Evolutionary conservation across 2,329 filamentous ascomycete genomes (phyloP), one percentile per base, ranked within the genome.

Genomic region (Fusarium xylarioides): DNA sequence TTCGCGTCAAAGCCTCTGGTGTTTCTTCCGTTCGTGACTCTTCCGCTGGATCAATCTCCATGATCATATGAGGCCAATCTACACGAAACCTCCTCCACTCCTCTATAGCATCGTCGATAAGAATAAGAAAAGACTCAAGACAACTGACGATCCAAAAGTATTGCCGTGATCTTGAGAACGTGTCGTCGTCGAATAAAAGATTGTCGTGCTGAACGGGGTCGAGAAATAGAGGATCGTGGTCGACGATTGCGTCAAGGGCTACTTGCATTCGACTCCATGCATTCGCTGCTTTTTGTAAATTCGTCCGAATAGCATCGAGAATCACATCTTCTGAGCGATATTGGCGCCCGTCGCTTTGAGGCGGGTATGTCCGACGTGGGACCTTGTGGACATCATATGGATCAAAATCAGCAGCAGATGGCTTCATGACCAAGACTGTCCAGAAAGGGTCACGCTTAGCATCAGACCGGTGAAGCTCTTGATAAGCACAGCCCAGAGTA

Each of bases 121-220:
- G 56, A 64, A 23, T n/a, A 1, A 62, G 56, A 9, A 62, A 64
- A 14, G 46, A 44, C 1, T 64, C 62, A 4, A 64, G 56, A 23
- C 56, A 64, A 10, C 46, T 64, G 12, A 64, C 56, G 4, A 53
- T n/a, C 56, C 46, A 62, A 23, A 64, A 64, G 19, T 62, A 64
- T 21, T 43, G 37, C 3, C 56, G 5, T 11, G 62, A 64, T 40
- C 56, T 19, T 4, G 62, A 64, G 6, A 64, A 64, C 1, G 56
- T 52, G 9, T 62, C 62, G 21, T 62, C 56, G 14, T 64, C 62
- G 18, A 64, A 64, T 23, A 64, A 34, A 9, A 52, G 44, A 16
- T 62, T 52, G 14, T 44, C 62, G 6, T 64, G 62, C 11, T 62
- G 46, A 10, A 32, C 32, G 2, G 61, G 55, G 49, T 64, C 44